phyloP scores from a whole-genome alignment of 345 rosid species.

The Citrus trifoliata region DNA sequence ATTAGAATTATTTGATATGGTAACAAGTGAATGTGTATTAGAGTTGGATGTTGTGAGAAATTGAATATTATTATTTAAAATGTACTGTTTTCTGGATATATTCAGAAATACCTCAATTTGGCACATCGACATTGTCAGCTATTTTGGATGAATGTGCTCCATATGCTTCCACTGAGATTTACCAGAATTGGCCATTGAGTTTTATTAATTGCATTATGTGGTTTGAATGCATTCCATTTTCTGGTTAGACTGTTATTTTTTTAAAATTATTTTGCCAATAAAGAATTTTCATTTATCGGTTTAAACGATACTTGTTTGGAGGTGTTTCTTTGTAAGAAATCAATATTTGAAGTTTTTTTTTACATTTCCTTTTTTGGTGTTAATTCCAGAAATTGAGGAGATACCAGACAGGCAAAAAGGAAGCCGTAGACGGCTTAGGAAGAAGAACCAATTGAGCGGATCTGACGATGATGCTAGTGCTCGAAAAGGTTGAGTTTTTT shows the following conservation, averaged over 20 bases:
- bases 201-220: background rate
- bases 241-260: background rate
- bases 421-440: constrained; percentile 39
- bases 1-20: background rate
- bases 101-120: background rate
- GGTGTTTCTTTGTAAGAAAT: no score
- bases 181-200: background rate
- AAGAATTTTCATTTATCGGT: no score
- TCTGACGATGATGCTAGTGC: constrained; percentile 39
- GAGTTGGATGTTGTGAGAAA: background rate
- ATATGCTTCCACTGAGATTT: background rate
- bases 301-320: no score
- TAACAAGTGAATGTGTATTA: background rate
- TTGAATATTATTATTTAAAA: background rate
- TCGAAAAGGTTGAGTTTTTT: background rate
- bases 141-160: background rate
- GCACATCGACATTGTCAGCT: background rate
- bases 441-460: constrained; percentile 38
- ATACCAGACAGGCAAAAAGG: background rate
- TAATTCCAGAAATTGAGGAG: constrained; percentile 29
- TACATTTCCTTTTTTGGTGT: background rate
- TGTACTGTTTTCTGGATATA: background rate
- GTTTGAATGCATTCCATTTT: background rate
- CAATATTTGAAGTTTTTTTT: background rate
- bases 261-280: no score